Evolutionary conservation across 1,284 basidiomycete genomes (phyloP).

Genomic region (Laetiporus sulphureus): DNA sequence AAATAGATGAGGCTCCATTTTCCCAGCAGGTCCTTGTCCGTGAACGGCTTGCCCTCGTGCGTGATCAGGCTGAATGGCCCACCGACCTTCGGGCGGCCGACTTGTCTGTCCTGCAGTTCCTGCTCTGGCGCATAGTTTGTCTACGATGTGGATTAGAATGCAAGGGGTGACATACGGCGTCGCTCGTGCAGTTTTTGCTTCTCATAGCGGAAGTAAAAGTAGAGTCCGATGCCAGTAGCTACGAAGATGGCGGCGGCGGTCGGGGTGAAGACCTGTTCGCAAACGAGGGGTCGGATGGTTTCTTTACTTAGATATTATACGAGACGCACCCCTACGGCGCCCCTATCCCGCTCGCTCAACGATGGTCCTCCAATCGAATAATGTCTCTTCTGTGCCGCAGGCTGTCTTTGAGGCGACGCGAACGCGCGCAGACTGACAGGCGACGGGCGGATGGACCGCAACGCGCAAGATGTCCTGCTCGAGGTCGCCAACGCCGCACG

Average conservation of each 20-base stretch:
- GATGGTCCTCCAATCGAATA: no score
- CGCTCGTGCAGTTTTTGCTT: conserved; percentile 76
- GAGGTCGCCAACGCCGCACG: no score
- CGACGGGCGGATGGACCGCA: no score
- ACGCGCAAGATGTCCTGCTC: no score
- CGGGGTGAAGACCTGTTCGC: conserved; percentile 88
- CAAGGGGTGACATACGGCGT: conserved; percentile 15
- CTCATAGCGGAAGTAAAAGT: conserved; percentile 86
- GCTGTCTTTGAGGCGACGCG: no score
- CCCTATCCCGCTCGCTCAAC: conserved; percentile 30
- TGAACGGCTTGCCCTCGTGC: conserved; percentile 67
- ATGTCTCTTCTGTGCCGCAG: conserved; percentile 1
- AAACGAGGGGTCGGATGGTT: no score
- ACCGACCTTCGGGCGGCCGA: conserved; percentile 76
- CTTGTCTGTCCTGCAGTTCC: conserved; percentile 51
- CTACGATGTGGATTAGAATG: not conserved
- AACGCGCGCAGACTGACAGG: no score
- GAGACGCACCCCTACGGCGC: conserved; percentile 36
- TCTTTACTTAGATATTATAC: not conserved
- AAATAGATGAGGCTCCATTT: conserved; percentile 93
- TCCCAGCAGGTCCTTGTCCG: conserved; percentile 79
- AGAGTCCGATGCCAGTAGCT: conserved; percentile 75
- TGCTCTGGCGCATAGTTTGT: conserved; percentile 41
- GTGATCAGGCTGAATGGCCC: conserved; percentile 82
- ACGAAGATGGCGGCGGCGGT: conserved; percentile 80